Evolutionary conservation across 2,329 filamentous ascomycete genomes (phyloP), one percentile per base, ranked within the genome.

Genomic region (Onygenales sp.): DNA sequence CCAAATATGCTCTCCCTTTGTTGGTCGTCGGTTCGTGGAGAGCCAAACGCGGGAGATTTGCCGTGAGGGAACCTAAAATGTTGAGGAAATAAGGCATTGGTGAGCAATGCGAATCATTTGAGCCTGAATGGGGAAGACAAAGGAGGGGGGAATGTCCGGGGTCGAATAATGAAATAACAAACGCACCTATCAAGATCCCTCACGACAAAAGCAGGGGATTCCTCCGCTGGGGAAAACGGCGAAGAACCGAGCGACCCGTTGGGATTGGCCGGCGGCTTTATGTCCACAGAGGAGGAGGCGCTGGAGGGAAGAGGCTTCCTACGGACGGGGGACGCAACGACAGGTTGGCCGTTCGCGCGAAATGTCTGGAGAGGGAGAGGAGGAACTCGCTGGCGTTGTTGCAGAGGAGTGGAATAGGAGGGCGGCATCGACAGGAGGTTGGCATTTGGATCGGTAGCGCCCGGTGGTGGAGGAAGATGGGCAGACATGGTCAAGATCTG

Each of bases 251-350:
- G 35, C 3, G 11, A 10, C 13, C 14, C 10, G 10, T 50, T 36
- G 51, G 51, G 21, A 27, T 27, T 27, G 44, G 53, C 38, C 38
- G 38, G 38, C 10, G 38, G 42, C 21, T 52, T 45, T 32, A 32
- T 11, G n/a, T 45, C 42, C 53, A 76, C 21, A 27, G 21, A 65
- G 58, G 77, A 73, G 50, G 76, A 75, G 57, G 71, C 70, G 68
- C 73, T 73, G 55, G 71, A 67, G 57, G 78, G 79, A 57, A 82
- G 66, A 61, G 79, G 78, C 65, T 81, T 81, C 60, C 78, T 72
- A 60, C 74, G 74, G 55, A 80, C 69, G 56, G 72, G 9, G 45
- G 41, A 17, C 39, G 48, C 48, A 43, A 43, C 42, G 55, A 56
- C 50, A 51, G 51, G 39, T 17, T 32, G 42, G 7, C 21, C 38